These are phyloP conservation scores for Metrosideros polymorpha DNA, from an alignment of 441 rosid genomes.

Conservation along the genomic window DNA sequence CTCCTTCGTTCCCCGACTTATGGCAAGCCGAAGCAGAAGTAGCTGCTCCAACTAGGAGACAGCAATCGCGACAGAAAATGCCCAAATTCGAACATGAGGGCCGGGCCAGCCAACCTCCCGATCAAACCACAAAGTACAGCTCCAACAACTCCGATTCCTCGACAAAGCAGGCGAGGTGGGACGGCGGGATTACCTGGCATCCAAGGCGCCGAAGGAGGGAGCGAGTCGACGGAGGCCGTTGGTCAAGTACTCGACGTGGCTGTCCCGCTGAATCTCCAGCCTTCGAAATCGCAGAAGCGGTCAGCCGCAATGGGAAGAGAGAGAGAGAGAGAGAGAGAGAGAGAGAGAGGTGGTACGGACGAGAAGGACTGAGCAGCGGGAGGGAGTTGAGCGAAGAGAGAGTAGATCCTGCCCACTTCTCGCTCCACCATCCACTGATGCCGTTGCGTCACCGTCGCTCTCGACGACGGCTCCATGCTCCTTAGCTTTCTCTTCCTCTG, in stretches of 20 bases:
- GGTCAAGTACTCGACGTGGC: constrained; percentile 58
- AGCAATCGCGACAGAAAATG: not conserved
- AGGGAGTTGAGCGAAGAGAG: constrained; percentile 37
- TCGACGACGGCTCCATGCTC: constrained; percentile 11
- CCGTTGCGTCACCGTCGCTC: constrained; percentile 41
- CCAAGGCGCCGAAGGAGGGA: constrained; percentile 54
- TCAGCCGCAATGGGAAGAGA: not conserved
- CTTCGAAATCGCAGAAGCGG: constrained; percentile 13
- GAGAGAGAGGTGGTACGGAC: constrained; percentile 17
- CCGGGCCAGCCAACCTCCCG: not conserved
- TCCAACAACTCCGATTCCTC: not conserved
- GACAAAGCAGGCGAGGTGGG: not conserved
- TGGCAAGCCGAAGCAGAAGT: not conserved
- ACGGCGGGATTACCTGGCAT: constrained; percentile 47
- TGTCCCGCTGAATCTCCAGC: constrained; percentile 68
- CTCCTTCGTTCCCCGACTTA: not conserved
- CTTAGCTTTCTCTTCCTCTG: not conserved
- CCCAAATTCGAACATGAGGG: not conserved
- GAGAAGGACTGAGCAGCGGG: constrained; percentile 27
- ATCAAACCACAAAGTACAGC: not conserved
- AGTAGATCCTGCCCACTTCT: constrained; percentile 45
- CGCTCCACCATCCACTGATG: constrained; percentile 56
- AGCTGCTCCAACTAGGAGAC: not conserved
- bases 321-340: not conserved
- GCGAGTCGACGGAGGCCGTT: constrained; percentile 52